phyloP scores from a whole-genome alignment of 192 early-diverging fungal species.

The Phlyctochytrium arcticum region DNA sequence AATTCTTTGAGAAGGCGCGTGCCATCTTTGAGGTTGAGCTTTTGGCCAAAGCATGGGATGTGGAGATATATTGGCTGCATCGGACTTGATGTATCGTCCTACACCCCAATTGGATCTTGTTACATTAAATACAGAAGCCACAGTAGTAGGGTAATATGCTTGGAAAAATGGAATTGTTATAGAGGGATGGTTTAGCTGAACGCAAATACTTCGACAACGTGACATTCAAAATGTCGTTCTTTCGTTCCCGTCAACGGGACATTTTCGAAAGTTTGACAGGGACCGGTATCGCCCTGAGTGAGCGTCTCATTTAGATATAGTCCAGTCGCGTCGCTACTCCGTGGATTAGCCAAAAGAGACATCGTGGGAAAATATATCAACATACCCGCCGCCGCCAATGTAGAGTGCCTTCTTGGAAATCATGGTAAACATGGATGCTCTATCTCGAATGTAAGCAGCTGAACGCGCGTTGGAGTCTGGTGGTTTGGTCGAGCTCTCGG shows the following conservation, averaged over 20 bases:
- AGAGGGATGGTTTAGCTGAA: conserved; percentile 29
- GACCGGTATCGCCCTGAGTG: conserved; percentile 25
- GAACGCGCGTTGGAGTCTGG: neutral
- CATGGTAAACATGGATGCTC: conserved; percentile 44
- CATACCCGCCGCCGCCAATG: conserved; percentile 44
- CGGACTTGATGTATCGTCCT: too few species aligned
- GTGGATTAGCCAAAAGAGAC: neutral
- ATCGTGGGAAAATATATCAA: neutral
- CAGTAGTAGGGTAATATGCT: too few species aligned
- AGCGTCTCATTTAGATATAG: conserved; percentile 33
- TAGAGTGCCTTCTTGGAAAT: conserved; percentile 28
- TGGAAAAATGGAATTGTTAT: too few species aligned
- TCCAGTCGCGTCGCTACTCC: conserved; percentile 22
- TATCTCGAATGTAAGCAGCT: conserved; percentile 20
- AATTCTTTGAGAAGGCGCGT: neutral
- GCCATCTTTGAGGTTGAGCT: neutral
- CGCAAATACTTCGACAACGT: conserved; percentile 39
- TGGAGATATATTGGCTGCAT: conserved; percentile 4
- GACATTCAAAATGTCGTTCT: conserved; percentile 29
- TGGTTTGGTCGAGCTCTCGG: neutral
- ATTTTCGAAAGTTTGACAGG: conserved; percentile 41
- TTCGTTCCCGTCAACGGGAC: conserved; percentile 34
- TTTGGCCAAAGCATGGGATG: neutral
- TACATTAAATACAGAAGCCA: too few species aligned
- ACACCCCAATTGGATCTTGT: too few species aligned